phyloP scores from a whole-genome alignment of 176 grass and related monocot species.

The Eremochloa ophiuroides region DNA sequence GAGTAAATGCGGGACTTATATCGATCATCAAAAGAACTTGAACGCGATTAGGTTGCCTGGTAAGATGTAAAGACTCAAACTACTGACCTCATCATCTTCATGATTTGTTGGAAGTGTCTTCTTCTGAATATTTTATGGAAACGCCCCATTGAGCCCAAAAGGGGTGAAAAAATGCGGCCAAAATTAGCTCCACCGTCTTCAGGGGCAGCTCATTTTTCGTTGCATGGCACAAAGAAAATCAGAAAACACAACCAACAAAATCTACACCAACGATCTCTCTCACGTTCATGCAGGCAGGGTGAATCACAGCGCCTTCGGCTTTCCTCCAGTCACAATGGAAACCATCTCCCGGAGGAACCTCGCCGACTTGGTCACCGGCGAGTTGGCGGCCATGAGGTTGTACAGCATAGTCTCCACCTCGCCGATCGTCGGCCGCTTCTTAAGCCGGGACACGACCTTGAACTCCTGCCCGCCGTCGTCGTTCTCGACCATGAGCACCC shows the following conservation, averaged over 20 bases:
- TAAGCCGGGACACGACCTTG: constrained; percentile 64
- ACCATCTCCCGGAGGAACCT: constrained; percentile 71
- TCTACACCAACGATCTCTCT: neutral
- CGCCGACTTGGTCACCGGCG: constrained; percentile 86
- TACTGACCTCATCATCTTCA: too few species aligned
- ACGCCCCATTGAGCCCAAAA: too few species aligned
- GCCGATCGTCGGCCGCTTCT: constrained; percentile 69
- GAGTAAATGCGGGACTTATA: neutral
- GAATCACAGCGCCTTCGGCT: constrained; percentile 20
- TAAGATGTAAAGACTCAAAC: too few species aligned
- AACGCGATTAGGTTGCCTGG: too few species aligned
- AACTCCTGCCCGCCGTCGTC: constrained; percentile 39
- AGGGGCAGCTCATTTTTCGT: too few species aligned
- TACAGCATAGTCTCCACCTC: constrained; percentile 92
- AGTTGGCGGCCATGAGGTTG: constrained; percentile 94
- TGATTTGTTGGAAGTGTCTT: too few species aligned
- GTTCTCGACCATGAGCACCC: constrained; percentile 84
- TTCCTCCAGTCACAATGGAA: constrained; percentile 63
- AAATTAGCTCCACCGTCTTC: too few species aligned
- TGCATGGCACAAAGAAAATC: neutral
- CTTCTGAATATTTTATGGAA: too few species aligned
- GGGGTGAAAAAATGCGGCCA: too few species aligned
- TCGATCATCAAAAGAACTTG: too few species aligned
- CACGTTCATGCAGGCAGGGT: neutral
- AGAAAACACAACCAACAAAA: neutral